These are phyloP conservation scores for Artemisia tridentata DNA, from an alignment of 129 eudicot species.

Conservation along the genomic window DNA sequence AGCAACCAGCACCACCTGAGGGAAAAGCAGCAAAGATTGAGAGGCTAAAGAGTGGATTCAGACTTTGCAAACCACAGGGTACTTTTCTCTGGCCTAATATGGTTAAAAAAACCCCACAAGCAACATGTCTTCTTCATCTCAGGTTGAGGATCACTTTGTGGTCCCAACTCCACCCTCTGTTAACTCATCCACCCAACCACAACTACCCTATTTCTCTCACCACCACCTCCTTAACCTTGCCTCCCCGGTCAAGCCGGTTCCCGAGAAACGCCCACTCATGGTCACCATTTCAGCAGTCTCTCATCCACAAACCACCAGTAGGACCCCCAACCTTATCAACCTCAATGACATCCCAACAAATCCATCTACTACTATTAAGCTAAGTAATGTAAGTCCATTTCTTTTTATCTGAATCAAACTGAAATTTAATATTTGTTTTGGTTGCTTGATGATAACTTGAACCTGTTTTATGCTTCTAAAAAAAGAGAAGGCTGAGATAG, in stretches of 20 bases:
- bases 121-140: slow-evolving; percentile 32
- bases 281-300: slow-evolving; percentile 36
- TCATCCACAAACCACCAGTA: slow-evolving; percentile 14
- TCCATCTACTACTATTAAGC: slow-evolving; percentile 24
- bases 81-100: slow-evolving; percentile 92
- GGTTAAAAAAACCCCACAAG: slow-evolving; percentile 39
- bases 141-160: slow-evolving; percentile 58
- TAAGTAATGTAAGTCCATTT: slow-evolving; percentile 30
- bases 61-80: slow-evolving; percentile 93
- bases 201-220: slow-evolving; percentile 33
- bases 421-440: background rate
- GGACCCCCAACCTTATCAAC: slow-evolving; percentile 34
- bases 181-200: slow-evolving; percentile 63
- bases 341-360: slow-evolving; percentile 47
- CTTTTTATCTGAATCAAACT: background rate
- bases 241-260: slow-evolving; percentile 59
- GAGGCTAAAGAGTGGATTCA: slow-evolving; percentile 97
- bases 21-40: slow-evolving; percentile 75
- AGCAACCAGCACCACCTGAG: slow-evolving; percentile 29
- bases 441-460: background rate
- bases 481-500: no score
- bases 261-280: slow-evolving; percentile 59
- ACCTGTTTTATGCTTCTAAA: background rate
- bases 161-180: slow-evolving; percentile 96
- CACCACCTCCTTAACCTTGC: slow-evolving; percentile 31